Evolutionary conservation across 1,284 basidiomycete genomes (phyloP), one percentile per base, ranked within the genome.

Genomic region (Thecaphora frezii): DNA sequence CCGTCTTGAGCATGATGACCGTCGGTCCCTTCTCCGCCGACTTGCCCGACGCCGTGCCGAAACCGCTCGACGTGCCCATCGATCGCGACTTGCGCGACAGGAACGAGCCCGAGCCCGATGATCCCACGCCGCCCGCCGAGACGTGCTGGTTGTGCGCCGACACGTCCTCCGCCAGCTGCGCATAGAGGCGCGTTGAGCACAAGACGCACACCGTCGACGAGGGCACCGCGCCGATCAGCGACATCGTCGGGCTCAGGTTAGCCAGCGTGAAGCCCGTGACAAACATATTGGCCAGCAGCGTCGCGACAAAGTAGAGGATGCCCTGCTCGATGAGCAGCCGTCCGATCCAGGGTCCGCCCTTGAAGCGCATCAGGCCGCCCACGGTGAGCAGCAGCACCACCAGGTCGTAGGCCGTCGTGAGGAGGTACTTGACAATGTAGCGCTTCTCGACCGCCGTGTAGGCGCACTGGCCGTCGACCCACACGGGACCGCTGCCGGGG

Each of bases 221-320:
- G 0, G 71, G 71, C 44, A 73, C 54, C 19, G 69, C 69, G 13
- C 47, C 47, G 47, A 67, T 54, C 38, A 69, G 52, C 40, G 69
- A 66, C 69, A 71, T 69, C 44, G 68, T 42, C 3, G 71, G 66
- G 48, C 58, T 60, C n/a, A 69, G 44, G 48, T 69, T 57, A 25
- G 64, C 54, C 3, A 63, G 44, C 19, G 67, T 67, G 18, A 69
- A 43, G 18, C 52, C 65, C 7, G 64, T 51, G n/a, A 69, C 54
- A 30, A 69, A 49, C 2, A 59, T 26, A 48, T 72, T 69, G 54
- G 56, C 55, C 24, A 67, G 33, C 46, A 66, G 58, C 0, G 69
- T 69, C 21, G 55, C 46, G 16, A 66, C 28, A 50, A 73, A 73
- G 54, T 73, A 73, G 51, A 67, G 45, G 21, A 69, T 38, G 7